Conservation (phyloP, 345 rosid species). For the Ceriops decandra region DNA sequence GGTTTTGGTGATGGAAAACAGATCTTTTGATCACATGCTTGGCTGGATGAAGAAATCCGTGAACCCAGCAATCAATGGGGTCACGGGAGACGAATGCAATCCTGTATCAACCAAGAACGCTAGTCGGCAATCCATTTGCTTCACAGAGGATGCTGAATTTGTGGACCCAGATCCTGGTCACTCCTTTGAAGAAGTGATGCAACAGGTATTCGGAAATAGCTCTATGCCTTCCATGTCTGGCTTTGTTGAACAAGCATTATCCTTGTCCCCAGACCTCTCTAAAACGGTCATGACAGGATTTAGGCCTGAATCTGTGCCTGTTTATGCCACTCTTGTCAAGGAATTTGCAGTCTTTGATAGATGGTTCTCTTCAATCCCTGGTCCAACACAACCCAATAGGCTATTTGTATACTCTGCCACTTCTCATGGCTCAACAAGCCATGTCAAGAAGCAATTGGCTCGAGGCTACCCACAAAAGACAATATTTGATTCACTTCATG, state of each 20-base stretch:
- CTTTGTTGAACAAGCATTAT: conserved; percentile 84
- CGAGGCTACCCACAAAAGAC: conserved; percentile 87
- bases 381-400: conserved; percentile 96
- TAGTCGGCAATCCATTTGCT: conserved; percentile 52
- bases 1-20: conserved; percentile 80
- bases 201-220: conserved; percentile 78
- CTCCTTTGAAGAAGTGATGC: conserved; percentile 76
- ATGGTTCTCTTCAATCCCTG: conserved; percentile 96
- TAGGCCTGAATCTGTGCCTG: conserved; percentile 66
- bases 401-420: conserved; percentile 86
- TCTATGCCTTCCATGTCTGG: conserved; percentile 81
- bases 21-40: conserved; percentile 88
- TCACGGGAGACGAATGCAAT: conserved; percentile 86
- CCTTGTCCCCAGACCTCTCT: conserved; percentile 65
- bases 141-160: conserved; percentile 81
- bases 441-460: conserved; percentile 69
- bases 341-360: conserved; percentile 85
- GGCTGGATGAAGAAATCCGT: conserved; percentile 92
- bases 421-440: conserved; percentile 93
- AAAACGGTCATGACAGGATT: conserved; percentile 87
- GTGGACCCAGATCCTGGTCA: conserved; percentile 99
- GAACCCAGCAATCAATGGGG: conserved; percentile 72
- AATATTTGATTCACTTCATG: conserved; percentile 82
- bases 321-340: conserved; percentile 53
- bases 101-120: conserved; percentile 47